phyloP scores from a whole-genome alignment of 2,329 filamentous ascomycete species.

The Phyllosticta ampelicida region DNA sequence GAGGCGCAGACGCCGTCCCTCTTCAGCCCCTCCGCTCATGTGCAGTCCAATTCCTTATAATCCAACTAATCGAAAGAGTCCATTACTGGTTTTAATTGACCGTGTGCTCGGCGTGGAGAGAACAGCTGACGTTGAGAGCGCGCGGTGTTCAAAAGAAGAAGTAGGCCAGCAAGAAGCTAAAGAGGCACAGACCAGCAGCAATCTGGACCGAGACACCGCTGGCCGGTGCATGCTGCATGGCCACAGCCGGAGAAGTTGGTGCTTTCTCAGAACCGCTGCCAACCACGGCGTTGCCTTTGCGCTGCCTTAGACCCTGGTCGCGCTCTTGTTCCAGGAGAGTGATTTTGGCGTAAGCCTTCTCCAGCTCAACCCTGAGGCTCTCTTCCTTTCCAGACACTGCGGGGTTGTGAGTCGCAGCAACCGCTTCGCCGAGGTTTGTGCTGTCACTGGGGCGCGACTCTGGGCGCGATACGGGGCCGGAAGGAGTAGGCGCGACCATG shows the following conservation, averaged over 20 bases:
- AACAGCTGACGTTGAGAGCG: background rate
- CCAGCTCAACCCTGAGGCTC: constrained; percentile 62
- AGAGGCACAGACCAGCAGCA: constrained; percentile 69
- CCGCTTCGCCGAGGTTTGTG: constrained; percentile 32
- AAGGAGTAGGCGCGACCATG: constrained; percentile 17
- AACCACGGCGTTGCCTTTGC: constrained; percentile 50
- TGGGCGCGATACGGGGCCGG: constrained; percentile 27
- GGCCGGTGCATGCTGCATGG: constrained; percentile 40
- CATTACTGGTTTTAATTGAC: background rate
- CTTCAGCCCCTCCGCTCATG: background rate
- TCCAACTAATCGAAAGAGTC: background rate
- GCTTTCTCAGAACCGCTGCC: constrained; percentile 37
- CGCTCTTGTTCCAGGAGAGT: constrained; percentile 53
- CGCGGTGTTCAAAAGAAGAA: constrained; percentile 67
- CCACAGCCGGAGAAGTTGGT: constrained; percentile 38
- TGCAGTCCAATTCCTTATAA: background rate
- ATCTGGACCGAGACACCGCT: constrained; percentile 82
- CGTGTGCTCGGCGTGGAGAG: background rate
- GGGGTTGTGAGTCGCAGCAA: constrained; percentile 31
- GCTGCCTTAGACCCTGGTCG: constrained; percentile 61
- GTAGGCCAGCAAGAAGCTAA: constrained; percentile 91
- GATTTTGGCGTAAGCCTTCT: constrained; percentile 65
- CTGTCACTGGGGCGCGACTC: constrained; percentile 29
- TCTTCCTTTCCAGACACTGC: constrained; percentile 45
- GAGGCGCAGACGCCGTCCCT: background rate